phyloP scores from a whole-genome alignment of 306 rosid species.

The Rosa chinensis region DNA sequence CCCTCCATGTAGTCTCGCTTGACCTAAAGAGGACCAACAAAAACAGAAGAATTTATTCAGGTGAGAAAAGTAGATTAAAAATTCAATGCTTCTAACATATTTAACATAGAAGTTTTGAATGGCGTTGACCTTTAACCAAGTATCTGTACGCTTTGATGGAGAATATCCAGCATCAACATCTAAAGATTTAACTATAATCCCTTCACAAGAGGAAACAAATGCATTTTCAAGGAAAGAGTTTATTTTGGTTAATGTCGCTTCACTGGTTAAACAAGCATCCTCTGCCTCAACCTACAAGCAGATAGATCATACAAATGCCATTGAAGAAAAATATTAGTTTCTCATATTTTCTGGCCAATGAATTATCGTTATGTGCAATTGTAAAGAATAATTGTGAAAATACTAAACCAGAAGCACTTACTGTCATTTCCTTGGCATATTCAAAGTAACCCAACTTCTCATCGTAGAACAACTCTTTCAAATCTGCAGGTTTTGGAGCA shows the following conservation, averaged over 20 bases:
- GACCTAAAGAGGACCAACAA: constrained; percentile 50
- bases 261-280: constrained; percentile 60
- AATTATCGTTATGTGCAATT: background rate
- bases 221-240: constrained; percentile 71
- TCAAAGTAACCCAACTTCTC: constrained; percentile 75
- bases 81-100: background rate
- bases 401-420: constrained; percentile 37
- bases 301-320: constrained; percentile 16
- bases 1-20: constrained; percentile 94
- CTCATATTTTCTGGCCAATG: background rate
- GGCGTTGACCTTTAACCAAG: constrained; percentile 78
- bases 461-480: constrained; percentile 64
- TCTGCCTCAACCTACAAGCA: constrained; percentile 71
- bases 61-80: background rate
- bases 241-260: constrained; percentile 53
- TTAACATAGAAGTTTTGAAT: constrained; percentile 9
- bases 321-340: background rate
- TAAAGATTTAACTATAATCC: constrained; percentile 81
- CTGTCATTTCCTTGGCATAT: constrained; percentile 80
- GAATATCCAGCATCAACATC: constrained; percentile 86
- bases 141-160: constrained; percentile 84
- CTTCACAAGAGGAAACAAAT: constrained; percentile 78
- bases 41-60: background rate
- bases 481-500: constrained; percentile 40
- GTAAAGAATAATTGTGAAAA: background rate